phyloP scores from a whole-genome alignment of 2,329 filamentous ascomycete genomes.

The Epichloe festucae region DNA sequence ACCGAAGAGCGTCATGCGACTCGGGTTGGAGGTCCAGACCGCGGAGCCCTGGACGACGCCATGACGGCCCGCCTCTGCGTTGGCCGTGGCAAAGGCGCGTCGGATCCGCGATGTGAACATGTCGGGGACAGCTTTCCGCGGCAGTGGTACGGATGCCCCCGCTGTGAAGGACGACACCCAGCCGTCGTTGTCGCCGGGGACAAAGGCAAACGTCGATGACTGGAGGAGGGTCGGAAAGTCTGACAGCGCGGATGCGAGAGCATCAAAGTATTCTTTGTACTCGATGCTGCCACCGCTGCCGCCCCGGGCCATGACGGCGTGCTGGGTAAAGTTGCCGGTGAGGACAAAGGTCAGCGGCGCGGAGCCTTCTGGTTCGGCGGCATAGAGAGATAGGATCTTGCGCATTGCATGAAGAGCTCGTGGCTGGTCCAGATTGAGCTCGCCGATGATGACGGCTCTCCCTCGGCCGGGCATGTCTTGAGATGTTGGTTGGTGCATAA shows the following conservation, averaged over 20 bases:
- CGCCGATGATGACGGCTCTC: conserved; percentile 64
- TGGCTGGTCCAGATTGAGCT: conserved; percentile 76
- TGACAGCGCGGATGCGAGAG: conserved; percentile 65
- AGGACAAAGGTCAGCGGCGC: conserved; percentile 71
- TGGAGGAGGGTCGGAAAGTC: conserved; percentile 75
- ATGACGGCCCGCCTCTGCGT: conserved; percentile 48
- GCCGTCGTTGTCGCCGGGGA: conserved; percentile 94
- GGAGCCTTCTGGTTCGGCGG: conserved; percentile 46
- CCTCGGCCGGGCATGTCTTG: conserved; percentile 28
- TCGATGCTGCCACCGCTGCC: conserved; percentile 74
- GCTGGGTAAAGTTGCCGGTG: conserved; percentile 67
- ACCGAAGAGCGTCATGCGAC: conserved; percentile 72
- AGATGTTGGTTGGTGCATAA: conserved; percentile 36
- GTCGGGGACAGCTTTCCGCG: conserved; percentile 62
- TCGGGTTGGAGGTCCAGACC: conserved; percentile 81
- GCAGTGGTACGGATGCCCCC: conserved; percentile 58
- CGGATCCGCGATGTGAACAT: conserved; percentile 82
- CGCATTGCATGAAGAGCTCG: conserved; percentile 68
- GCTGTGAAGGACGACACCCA: conserved; percentile 81
- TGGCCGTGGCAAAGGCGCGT: conserved; percentile 66
- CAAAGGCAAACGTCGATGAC: conserved; percentile 74
- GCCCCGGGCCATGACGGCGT: conserved; percentile 53
- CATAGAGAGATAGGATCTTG: conserved; percentile 66
- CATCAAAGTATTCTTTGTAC: conserved; percentile 94
- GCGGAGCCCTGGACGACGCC: conserved; percentile 35